These are phyloP conservation scores for Xerocomus minutiporus DNA, from an alignment of 1,284 basidiomycete genomes.

Conservation along the genomic window DNA sequence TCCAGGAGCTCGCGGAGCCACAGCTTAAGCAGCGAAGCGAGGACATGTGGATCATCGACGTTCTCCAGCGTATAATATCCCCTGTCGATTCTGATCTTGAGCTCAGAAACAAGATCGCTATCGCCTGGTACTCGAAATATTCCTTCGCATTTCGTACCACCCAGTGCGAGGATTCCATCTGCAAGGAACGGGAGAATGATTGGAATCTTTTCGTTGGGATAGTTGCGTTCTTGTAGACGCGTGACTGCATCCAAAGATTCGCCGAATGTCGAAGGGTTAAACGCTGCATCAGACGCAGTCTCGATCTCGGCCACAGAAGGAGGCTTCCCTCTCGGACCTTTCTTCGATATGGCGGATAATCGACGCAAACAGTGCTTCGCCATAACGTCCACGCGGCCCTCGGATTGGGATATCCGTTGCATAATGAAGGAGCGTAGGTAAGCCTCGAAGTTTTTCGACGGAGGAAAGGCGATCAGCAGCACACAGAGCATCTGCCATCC, in stretches of 20 bases:
- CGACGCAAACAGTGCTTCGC: slow-evolving; percentile 80
- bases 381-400: slow-evolving; percentile 81
- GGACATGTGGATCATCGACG: slow-evolving; percentile 83
- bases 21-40: slow-evolving; percentile 83
- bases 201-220: slow-evolving; percentile 79
- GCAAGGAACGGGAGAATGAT: slow-evolving; percentile 90
- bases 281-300: slow-evolving; percentile 86
- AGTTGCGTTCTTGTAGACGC: slow-evolving; percentile 77
- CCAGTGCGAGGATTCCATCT: slow-evolving; percentile 83
- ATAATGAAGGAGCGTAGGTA: slow-evolving; percentile 77
- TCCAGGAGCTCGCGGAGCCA: slow-evolving; percentile 89
- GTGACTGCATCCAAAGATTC: slow-evolving; percentile 82
- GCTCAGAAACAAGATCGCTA: slow-evolving; percentile 75
- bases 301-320: slow-evolving; percentile 81
- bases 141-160: slow-evolving; percentile 79
- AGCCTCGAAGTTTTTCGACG: slow-evolving; percentile 84
- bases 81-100: slow-evolving; percentile 83
- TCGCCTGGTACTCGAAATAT: slow-evolving; percentile 91
- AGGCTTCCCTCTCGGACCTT: slow-evolving; percentile 79
- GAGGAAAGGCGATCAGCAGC: slow-evolving; percentile 80
- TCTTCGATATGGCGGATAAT: slow-evolving; percentile 66
- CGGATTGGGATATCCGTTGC: slow-evolving; percentile 57
- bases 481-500: slow-evolving; percentile 92
- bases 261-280: slow-evolving; percentile 90
- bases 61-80: slow-evolving; percentile 87